Base-by-base conservation (phyloP, 129 eudicot genomes). In the Lactuca saligna region DNA sequence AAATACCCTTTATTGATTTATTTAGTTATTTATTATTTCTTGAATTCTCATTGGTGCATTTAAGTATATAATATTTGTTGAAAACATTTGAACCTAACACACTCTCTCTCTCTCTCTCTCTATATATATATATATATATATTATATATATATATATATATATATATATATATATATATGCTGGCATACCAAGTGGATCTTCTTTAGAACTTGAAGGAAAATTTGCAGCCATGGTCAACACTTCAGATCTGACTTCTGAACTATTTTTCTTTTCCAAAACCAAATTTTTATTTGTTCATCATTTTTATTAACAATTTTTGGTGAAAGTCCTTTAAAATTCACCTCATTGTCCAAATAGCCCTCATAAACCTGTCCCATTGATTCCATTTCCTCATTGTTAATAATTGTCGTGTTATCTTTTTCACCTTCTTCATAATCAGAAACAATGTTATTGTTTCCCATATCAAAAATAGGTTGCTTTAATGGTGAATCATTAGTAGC, bases 181-280 rank as follows among this genome's bases (percentile, higher is more conserved):
- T 57, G 97, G 99, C 71, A 90, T 91, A 72, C 86, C 96, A 54
- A 80, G 73, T 42, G 84, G 83, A 83, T 87, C 96, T 42, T 81
- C 91, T 64, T 82, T 60, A 17, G 66, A 75, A 54, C 72, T 65
- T 60, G 66, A 42, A 6, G 84, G 65, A 62, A 80, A 66, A 76
- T 77, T 87, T 55, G 83, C 72, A 70, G 68, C 82, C 57, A 59
- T 48, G 58, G 57, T 71, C 59, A 57, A 78, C 54, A 75, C 44
- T 75, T 81, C 81, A 46, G 86, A 80, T 69, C 75, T 78, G 58
- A 60, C 53, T 63, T 61, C 84, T 57, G 74, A 66, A 65, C 49
- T 65, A 42, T 37, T 56, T 31, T 58, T 79, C 68, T 62, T 75
- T 38, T 69, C 90, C 31, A 80, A 61, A 57, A 61, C 74, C 49